A percentile compares a stretch with the other conserved stretches of the same genome.
Conservation (phyloP, 305 asterid genomes). For the Rubia tinctorum region DNA sequence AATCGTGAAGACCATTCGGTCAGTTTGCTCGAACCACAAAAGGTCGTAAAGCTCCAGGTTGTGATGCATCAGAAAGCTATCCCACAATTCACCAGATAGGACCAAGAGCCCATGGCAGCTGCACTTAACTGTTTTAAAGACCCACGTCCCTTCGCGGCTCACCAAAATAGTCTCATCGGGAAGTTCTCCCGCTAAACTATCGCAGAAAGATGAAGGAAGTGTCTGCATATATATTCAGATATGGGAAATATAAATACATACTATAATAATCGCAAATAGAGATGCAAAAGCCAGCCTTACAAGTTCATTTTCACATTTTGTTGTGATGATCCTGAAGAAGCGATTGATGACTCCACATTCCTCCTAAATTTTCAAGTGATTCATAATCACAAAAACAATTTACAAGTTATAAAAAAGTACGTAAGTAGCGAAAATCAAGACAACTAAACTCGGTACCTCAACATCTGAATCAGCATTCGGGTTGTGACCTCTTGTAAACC, state of each 20-base stretch:
- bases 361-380: background rate
- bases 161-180: background rate
- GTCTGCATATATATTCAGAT: background rate
- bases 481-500: too few species aligned
- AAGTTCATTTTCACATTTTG: background rate
- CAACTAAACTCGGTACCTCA: too few species aligned
- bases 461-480: too few species aligned
- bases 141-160: background rate
- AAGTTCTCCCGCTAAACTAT: background rate
- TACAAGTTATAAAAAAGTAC: too few species aligned
- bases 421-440: too few species aligned
- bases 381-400: background rate
- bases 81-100: background rate
- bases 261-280: too few species aligned
- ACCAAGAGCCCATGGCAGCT: background rate
- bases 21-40: background rate
- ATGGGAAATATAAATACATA: background rate
- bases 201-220: background rate
- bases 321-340: background rate
- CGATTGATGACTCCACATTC: background rate
- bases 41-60: background rate
- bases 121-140: background rate
- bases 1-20: background rate
- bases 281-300: background rate
- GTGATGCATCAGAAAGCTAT: background rate